Conservation (phyloP, 352 stramenopile genomes). For the Phytopythium kandeliae region DNA sequence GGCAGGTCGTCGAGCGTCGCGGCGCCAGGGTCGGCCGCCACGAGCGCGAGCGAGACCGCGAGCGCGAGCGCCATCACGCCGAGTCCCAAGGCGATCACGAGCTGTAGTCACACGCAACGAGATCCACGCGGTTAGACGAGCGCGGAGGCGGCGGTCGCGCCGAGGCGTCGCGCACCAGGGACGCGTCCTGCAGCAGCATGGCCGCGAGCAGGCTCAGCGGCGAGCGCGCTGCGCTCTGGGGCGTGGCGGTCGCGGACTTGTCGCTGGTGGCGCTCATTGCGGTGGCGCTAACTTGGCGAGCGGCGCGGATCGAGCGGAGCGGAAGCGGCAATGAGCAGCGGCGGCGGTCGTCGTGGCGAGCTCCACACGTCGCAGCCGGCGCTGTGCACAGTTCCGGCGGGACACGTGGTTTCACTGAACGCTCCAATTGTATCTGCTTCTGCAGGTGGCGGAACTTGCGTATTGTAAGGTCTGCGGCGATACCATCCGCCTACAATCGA, state of each 20-base stretch:
- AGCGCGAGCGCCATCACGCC: conserved; percentile 48
- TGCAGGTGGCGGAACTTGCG: too few relatives aligned
- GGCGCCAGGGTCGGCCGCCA: conserved; percentile 24
- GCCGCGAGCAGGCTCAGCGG: conserved; percentile 26
- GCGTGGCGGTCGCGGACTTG: conserved; percentile 34
- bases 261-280: background rate
- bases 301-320: background rate
- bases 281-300: background rate
- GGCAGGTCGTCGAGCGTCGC: conserved; percentile 47
- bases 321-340: conserved; percentile 18
- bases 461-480: background rate
- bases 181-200: conserved; percentile 45
- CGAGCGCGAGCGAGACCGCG: conserved; percentile 43
- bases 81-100: conserved; percentile 21
- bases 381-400: conserved; percentile 22
- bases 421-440: too few relatives aligned
- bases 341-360: too few relatives aligned
- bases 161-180: conserved; percentile 33
- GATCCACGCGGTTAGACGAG: background rate
- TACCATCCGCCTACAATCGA: background rate
- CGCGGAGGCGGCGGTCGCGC: background rate
- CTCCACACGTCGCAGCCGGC: too few relatives aligned
- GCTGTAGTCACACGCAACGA: background rate
- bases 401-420: too few relatives aligned
- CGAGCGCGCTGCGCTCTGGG: conserved; percentile 3